Percentiles rank a stretch among this genome's conserved stretches.
phyloP scores from a whole-genome alignment of 2,329 filamentous ascomycete genomes.

The Aspergillus persii region DNA sequence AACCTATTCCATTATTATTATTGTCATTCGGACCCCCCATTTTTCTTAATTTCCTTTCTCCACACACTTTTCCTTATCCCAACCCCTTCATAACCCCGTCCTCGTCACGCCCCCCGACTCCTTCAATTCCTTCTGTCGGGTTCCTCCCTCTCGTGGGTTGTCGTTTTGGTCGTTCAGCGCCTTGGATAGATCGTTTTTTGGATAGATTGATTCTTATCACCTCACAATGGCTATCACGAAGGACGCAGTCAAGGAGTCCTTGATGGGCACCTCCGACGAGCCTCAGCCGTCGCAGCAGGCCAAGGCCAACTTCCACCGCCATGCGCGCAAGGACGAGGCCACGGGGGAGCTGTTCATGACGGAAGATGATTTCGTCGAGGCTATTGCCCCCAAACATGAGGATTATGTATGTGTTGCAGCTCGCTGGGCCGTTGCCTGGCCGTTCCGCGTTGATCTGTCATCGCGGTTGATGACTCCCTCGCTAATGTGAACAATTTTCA shows the following conservation, averaged over 20 bases:
- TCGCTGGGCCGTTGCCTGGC: not conserved
- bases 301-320: slow-evolving; percentile 70
- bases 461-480: slow-evolving; percentile 1
- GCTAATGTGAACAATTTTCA: slow-evolving; percentile 18
- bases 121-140: slow-evolving; percentile 6
- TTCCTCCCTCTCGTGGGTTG: slow-evolving; percentile 5
- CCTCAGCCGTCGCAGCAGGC: slow-evolving; percentile 70
- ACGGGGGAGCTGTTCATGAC: slow-evolving; percentile 77
- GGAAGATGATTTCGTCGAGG: slow-evolving; percentile 83
- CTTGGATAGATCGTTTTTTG: slow-evolving; percentile 9
- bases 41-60: slow-evolving; percentile 21
- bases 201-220: slow-evolving; percentile 12
- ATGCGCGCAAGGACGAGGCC: slow-evolving; percentile 72
- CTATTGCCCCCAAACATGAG: slow-evolving; percentile 79
- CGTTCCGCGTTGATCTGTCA: slow-evolving; percentile 15
- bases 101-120: slow-evolving; percentile 1
- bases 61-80: slow-evolving; percentile 18
- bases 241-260: slow-evolving; percentile 74
- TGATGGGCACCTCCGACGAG: slow-evolving; percentile 62
- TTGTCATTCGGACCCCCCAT: slow-evolving; percentile 8
- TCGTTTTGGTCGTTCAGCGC: slow-evolving; percentile 2
- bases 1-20: not conserved
- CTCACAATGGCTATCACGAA: slow-evolving; percentile 53
- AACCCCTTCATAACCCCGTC: slow-evolving; percentile 20
- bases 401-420: slow-evolving; percentile 73